Evolutionary conservation across 345 rosid genomes (phyloP).

Genomic region (Acer saccharum): DNA sequence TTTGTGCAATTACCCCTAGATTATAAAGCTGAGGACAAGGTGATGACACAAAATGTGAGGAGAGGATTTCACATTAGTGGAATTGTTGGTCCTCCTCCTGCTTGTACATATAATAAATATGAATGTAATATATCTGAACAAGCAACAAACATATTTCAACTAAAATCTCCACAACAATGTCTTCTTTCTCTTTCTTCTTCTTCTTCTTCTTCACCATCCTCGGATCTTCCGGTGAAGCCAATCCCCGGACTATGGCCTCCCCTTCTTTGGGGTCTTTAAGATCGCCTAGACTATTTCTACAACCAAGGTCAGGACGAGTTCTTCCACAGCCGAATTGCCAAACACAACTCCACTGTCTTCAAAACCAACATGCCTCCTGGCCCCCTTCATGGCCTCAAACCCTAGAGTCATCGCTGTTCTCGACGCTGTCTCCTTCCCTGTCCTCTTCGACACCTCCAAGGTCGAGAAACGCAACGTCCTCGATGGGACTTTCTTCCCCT

Average conservation of each 20-base stretch:
- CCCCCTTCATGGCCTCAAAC: slow-evolving; percentile 41
- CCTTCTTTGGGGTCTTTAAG: slow-evolving; percentile 39
- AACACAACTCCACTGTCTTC: slow-evolving; percentile 40
- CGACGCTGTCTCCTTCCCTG: slow-evolving; percentile 40
- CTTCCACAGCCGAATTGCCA: slow-evolving; percentile 27
- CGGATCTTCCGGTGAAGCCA: slow-evolving; percentile 28
- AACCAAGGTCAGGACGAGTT: slow-evolving; percentile 41
- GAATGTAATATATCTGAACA: background rate
- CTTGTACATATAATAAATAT: too few relatives aligned
- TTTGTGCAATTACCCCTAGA: too few relatives aligned
- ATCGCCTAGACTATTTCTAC: slow-evolving; percentile 55
- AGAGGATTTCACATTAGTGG: too few relatives aligned
- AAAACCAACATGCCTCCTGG: slow-evolving; percentile 57
- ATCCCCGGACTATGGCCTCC: slow-evolving; percentile 46
- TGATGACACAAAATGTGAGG: too few relatives aligned
- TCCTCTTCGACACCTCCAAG: slow-evolving; percentile 47
- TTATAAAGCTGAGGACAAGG: too few relatives aligned
- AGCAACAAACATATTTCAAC: background rate
- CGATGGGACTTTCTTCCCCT: slow-evolving; percentile 44
- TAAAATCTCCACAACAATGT: slow-evolving; percentile 17
- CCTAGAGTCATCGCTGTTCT: slow-evolving; percentile 36
- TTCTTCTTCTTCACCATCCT: background rate
- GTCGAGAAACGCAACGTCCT: slow-evolving; percentile 45
- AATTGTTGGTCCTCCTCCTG: too few relatives aligned
- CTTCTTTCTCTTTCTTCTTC: slow-evolving; percentile 18